Evolutionary conservation across 352 stramenopile species (phyloP).

Genomic region (Phytophthora europaea): DNA sequence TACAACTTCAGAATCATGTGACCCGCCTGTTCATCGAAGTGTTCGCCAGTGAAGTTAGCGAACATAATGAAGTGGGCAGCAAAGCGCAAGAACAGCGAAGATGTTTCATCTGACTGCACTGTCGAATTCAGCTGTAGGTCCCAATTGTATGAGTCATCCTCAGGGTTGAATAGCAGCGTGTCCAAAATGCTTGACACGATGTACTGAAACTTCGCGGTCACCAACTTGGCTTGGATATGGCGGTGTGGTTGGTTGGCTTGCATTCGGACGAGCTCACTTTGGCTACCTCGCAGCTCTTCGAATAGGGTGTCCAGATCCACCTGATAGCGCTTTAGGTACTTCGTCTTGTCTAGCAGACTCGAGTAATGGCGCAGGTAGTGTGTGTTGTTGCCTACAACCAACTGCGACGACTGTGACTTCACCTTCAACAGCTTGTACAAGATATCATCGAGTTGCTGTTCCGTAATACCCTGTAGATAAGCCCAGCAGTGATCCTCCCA

Average conservation of each 20-base stretch:
- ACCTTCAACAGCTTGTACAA: slow-evolving; percentile 77
- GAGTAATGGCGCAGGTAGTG: slow-evolving; percentile 70
- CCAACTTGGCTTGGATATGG: slow-evolving; percentile 85
- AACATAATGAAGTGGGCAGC: slow-evolving; percentile 87
- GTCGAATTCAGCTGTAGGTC: slow-evolving; percentile 60
- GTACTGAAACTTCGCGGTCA: slow-evolving; percentile 78
- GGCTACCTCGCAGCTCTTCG: slow-evolving; percentile 74
- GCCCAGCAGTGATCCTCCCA: slow-evolving; percentile 92
- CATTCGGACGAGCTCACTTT: slow-evolving; percentile 67
- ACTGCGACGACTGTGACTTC: slow-evolving; percentile 78
- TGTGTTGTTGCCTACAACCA: slow-evolving; percentile 75
- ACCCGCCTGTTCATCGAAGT: slow-evolving; percentile 66
- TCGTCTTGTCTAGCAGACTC: slow-evolving; percentile 73
- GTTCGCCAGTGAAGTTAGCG: slow-evolving; percentile 70
- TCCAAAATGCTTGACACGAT: slow-evolving; percentile 80
- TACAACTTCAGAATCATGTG: slow-evolving; percentile 89
- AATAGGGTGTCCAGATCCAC: slow-evolving; percentile 80
- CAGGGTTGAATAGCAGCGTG: slow-evolving; percentile 55
- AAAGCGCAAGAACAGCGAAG: slow-evolving; percentile 79
- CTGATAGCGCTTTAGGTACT: slow-evolving; percentile 81
- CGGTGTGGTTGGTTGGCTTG: slow-evolving; percentile 79
- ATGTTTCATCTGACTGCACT: slow-evolving; percentile 53
- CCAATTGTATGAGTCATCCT: slow-evolving; percentile 74
- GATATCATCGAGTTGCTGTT: slow-evolving; percentile 78
- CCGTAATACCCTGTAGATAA: slow-evolving; percentile 73